Base-by-base conservation (phyloP, 2,329 filamentous ascomycete genomes). In the Penicillium janthinellum region DNA sequence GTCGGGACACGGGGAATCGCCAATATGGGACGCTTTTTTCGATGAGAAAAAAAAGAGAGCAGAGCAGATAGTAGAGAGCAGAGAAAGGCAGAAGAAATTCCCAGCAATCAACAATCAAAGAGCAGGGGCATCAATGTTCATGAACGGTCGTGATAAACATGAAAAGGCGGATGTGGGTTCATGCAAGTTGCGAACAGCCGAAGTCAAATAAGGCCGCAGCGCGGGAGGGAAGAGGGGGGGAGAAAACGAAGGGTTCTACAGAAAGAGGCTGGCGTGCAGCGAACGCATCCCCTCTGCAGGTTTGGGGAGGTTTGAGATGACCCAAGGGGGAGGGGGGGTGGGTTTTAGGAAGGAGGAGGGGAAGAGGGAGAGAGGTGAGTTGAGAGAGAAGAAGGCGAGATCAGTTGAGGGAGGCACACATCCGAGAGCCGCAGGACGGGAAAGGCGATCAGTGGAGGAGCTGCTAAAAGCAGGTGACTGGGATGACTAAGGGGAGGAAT, bases 61-160 rank as follows among this genome's bases (percentile, higher is more conserved):
- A 45, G 25, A 47, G 14, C 44, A 47, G 44, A 47, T 4, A n/a
- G 44, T 31, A 28, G 44, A 47, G 6, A 45, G 42, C 42, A 45
- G 42, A 31, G 49, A 51, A 51, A 28, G 28, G 12, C 11, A n/a
- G 1, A 17, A 28, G 38, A 11, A 45, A 37, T 38, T 44, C 42
- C 25, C 28, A 20, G 62, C 68, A 67, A 67, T 60, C 58, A 64
- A 54, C 22, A 42, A 44, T 53, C 51, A 53, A 48, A 61, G 47
- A 44, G 34, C 54, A 61, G 58, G 54, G 54, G 65, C 66, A 66
- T 65, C 60, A 64, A 57, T 69, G 67, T 75, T 75, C 72, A 71
- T 74, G 69, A 70, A 73, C 66, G 70, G 72, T 74, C 72, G 70
- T 72, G 59, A 67, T 45, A 61, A 63, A 65, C 54, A 56, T 55